Conservation (phyloP, 1,139 yeast species). For the Hansenula lynferdii region DNA sequence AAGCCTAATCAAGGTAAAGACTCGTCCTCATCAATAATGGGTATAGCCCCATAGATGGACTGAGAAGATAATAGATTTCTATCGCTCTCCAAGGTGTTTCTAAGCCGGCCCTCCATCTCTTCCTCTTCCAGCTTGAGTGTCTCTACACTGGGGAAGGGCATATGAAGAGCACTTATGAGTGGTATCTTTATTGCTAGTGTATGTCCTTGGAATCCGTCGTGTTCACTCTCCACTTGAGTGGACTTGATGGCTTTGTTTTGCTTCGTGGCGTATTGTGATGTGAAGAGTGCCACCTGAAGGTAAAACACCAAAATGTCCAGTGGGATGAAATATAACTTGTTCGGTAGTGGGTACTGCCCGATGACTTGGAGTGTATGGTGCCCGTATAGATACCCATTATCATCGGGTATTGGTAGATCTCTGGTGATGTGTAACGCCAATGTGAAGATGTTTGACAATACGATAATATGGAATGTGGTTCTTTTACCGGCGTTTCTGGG, state of each 20-base stretch:
- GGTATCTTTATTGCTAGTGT: slow-evolving; percentile 9
- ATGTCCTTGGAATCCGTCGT: slow-evolving; percentile 15
- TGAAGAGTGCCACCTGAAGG: slow-evolving; percentile 13
- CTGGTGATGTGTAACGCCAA: slow-evolving; percentile 9
- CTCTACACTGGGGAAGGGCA: slow-evolving; percentile 10
- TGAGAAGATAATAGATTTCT: neutral
- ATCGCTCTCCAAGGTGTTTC: neutral
- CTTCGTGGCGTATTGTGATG: slow-evolving; percentile 9
- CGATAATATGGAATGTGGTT: slow-evolving; percentile 9
- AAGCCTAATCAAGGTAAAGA: too few relatives aligned
- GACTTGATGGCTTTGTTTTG: slow-evolving; percentile 2
- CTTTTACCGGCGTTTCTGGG: slow-evolving; percentile 9
- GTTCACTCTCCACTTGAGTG: slow-evolving; percentile 7
- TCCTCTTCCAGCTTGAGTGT: slow-evolving; percentile 14
- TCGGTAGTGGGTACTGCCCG: slow-evolving; percentile 16
- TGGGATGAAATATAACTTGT: slow-evolving; percentile 10
- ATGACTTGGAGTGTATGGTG: slow-evolving; percentile 20
- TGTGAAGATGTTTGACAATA: slow-evolving; percentile 6
- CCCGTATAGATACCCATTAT: slow-evolving; percentile 20
- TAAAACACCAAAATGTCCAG: slow-evolving; percentile 14
- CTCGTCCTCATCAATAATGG: neutral
- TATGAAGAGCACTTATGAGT: slow-evolving; percentile 9
- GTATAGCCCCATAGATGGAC: neutral
- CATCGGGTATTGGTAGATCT: slow-evolving; percentile 17
- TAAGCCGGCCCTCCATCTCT: neutral